These are phyloP conservation scores for Ophiocordyceps camponoti-floridani DNA, from an alignment of 2,329 filamentous ascomycete genomes.

Conservation along the genomic window DNA sequence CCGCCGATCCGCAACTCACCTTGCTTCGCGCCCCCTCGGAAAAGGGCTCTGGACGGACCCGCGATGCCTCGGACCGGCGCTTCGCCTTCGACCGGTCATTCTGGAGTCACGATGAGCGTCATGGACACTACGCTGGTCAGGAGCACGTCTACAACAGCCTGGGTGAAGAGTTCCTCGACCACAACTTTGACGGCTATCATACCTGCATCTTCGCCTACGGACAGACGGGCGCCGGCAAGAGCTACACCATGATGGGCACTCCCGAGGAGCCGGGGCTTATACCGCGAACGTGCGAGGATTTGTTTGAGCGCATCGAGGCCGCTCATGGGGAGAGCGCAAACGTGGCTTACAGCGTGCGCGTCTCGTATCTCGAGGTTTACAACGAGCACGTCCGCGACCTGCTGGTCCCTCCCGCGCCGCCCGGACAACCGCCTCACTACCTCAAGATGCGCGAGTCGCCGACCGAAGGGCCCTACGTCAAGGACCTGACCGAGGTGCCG, in stretches of 20 bases:
- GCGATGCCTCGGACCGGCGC: constrained; percentile 56
- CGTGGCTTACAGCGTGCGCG: constrained; percentile 90
- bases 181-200: constrained; percentile 98
- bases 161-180: constrained; percentile 91
- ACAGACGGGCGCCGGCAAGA: constrained; percentile 94
- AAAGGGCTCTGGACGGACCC: too few relatives aligned
- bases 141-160: constrained; percentile 87
- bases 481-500: constrained; percentile 84
- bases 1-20: constrained; percentile 25
- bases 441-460: constrained; percentile 95
- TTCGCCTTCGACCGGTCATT: constrained; percentile 98
- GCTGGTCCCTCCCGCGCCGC: constrained; percentile 56
- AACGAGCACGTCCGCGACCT: constrained; percentile 97
- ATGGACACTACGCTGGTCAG: constrained; percentile 79
- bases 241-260: constrained; percentile 94
- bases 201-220: constrained; percentile 98
- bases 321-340: constrained; percentile 64
- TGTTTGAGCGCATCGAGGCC: constrained; percentile 82
- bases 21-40: constrained; percentile 9
- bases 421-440: constrained; percentile 50
- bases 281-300: constrained; percentile 83
- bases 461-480: constrained; percentile 88
- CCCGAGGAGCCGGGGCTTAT: constrained; percentile 78
- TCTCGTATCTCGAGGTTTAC: constrained; percentile 98
- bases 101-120: constrained; percentile 73